A percentile compares a stretch with the other conserved stretches of the same genome.
These are phyloP conservation scores for Rhizomucor pusillus DNA, from an alignment of 371 early-diverging fungal species.

Conservation along the genomic window DNA sequence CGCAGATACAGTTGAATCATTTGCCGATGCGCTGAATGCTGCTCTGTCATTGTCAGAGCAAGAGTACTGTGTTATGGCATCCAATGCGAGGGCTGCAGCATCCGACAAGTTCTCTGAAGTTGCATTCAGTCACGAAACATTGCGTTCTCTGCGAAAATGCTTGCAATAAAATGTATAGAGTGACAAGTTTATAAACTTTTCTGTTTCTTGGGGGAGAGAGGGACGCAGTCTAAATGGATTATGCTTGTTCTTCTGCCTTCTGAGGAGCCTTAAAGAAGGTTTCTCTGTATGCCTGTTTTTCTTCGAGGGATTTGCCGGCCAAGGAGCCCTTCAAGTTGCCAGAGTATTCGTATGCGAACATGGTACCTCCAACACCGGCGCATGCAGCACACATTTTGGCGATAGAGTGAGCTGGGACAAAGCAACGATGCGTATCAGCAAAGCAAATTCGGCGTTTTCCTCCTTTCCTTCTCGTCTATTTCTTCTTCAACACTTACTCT, in stretches of 20 bases:
- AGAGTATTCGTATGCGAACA: conserved; percentile 70
- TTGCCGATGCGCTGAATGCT: conserved; percentile 59
- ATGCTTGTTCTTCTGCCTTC: conserved; percentile 22
- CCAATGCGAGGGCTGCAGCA: conserved; percentile 63
- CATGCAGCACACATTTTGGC: conserved; percentile 59
- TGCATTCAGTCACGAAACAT: conserved; percentile 52
- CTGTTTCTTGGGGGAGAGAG: background rate
- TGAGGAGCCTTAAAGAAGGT: conserved; percentile 45
- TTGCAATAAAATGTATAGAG: conserved; percentile 8
- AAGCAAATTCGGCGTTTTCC: background rate
- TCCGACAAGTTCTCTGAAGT: conserved; percentile 69
- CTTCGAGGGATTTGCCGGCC: conserved; percentile 45
- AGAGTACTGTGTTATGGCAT: conserved; percentile 48
- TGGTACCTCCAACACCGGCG: conserved; percentile 65
- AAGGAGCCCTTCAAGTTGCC: conserved; percentile 62
- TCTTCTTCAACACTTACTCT: conserved; percentile 31
- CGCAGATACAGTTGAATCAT: conserved; percentile 63
- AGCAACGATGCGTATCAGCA: too few species aligned
- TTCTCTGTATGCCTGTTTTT: conserved; percentile 50
- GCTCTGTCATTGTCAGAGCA: conserved; percentile 45
- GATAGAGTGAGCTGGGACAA: conserved; percentile 50
- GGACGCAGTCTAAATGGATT: conserved; percentile 2
- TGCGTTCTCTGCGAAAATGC: conserved; percentile 36
- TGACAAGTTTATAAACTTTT: too few species aligned
- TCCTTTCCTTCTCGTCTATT: background rate